A percentile compares a stretch with the other conserved stretches of the same genome.
Evolutionary conservation across 176 grass and related monocot species (phyloP).

Genomic region (Oryza nivara): DNA sequence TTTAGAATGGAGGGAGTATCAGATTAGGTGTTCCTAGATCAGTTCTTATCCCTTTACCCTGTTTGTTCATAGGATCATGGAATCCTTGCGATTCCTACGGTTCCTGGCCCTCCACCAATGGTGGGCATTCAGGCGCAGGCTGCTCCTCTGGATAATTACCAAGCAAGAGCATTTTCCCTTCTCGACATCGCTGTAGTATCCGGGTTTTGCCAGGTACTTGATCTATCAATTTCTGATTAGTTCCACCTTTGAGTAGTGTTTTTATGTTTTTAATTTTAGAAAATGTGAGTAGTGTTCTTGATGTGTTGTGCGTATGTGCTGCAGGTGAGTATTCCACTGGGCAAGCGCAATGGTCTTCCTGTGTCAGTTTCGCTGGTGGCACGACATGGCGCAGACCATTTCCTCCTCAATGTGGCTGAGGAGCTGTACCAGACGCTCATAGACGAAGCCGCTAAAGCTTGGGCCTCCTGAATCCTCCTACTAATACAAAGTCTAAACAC

Average conservation of each 20-base stretch:
- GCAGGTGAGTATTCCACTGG: constrained; percentile 83
- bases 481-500: neutral
- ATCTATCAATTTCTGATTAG: neutral
- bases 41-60: neutral
- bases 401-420: constrained; percentile 66
- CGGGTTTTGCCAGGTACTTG: constrained; percentile 78
- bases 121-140: constrained; percentile 61
- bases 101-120: constrained; percentile 81
- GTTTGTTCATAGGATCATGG: constrained; percentile 46
- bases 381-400: constrained; percentile 59
- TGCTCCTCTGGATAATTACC: constrained; percentile 48
- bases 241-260: neutral
- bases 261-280: neutral
- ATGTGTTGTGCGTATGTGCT: neutral
- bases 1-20: neutral
- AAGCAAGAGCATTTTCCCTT: constrained; percentile 74
- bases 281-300: neutral
- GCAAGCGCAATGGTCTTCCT: constrained; percentile 56
- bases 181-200: constrained; percentile 79
- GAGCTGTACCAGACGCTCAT: constrained; percentile 57
- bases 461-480: constrained; percentile 31
- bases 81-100: constrained; percentile 76
- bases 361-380: constrained; percentile 83
- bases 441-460: constrained; percentile 58
- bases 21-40: neutral